phyloP scores from a whole-genome alignment of 2,329 filamentous ascomycete genomes.

The Geosmithia flava region DNA sequence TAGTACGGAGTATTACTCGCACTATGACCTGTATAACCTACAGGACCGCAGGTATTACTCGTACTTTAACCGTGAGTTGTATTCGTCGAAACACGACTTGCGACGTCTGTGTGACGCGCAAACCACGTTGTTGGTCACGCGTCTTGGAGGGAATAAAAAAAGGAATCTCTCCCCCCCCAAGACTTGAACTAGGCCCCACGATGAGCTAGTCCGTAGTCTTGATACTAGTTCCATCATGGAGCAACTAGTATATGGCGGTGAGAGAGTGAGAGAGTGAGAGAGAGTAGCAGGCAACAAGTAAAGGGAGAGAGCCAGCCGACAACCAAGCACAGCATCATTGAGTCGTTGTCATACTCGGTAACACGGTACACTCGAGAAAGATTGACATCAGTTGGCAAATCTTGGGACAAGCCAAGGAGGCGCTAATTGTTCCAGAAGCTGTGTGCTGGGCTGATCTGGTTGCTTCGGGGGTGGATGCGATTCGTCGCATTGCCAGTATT shows the following conservation, averaged over 20 bases:
- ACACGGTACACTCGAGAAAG: too few species aligned
- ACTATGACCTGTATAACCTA: too few species aligned
- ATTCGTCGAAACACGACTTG: not conserved
- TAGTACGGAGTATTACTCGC: too few species aligned
- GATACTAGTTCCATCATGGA: not conserved
- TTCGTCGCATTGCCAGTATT: not conserved
- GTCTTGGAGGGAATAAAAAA: not conserved
- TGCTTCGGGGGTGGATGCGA: not conserved
- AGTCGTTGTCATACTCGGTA: too few species aligned
- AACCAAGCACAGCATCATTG: too few species aligned
- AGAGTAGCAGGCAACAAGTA: too few species aligned
- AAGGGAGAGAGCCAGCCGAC: too few species aligned
- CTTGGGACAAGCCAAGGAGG: too few species aligned
- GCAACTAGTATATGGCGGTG: slow-evolving; percentile 1
- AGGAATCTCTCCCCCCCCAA: not conserved
- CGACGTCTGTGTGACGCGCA: not conserved
- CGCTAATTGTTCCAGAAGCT: slow-evolving; percentile 4
- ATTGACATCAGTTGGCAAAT: too few species aligned
- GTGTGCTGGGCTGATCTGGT: not conserved
- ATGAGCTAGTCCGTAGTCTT: not conserved
- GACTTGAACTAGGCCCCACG: not conserved
- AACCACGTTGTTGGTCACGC: not conserved
- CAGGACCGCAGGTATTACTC: too few species aligned
- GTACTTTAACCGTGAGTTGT: too few species aligned
- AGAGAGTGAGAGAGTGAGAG: not conserved